Evolutionary conservation across 768 basidiomycete species (phyloP).

Genomic region (Termitomyces eurrhizus): DNA sequence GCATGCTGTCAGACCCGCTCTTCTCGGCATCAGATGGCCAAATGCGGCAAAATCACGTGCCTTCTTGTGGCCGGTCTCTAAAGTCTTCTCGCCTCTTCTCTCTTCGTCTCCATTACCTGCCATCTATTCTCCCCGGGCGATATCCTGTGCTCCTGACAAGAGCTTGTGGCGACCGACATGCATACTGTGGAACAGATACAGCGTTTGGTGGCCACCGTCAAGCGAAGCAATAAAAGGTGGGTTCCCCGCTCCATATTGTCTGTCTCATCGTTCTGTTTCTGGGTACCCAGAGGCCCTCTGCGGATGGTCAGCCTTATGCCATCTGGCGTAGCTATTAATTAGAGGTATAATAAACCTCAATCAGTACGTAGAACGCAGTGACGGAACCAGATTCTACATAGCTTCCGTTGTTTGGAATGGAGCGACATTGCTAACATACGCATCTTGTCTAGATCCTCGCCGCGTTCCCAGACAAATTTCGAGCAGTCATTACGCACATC

Average conservation of each 20-base stretch:
- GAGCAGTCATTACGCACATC: neutral
- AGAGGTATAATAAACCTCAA: neutral
- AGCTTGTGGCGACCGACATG: neutral
- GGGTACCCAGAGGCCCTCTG: neutral
- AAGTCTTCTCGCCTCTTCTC: neutral
- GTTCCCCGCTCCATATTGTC: neutral
- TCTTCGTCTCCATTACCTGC: neutral
- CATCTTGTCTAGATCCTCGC: neutral
- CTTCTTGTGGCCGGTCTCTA: neutral
- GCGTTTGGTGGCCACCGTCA: neutral
- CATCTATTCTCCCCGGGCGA: neutral
- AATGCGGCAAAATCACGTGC: neutral
- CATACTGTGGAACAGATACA: neutral
- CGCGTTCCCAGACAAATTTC: neutral
- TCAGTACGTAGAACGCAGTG: neutral
- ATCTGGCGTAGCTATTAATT: too few relatives aligned
- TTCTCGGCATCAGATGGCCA: slow-evolving; percentile 6
- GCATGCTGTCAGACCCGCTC: neutral
- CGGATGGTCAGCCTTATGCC: neutral
- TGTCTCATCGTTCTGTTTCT: neutral
- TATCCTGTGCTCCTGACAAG: neutral
- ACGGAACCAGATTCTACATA: neutral
- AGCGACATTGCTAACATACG: neutral
- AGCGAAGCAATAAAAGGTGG: neutral
- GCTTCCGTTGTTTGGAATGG: neutral